Evolutionary conservation across 1,284 basidiomycete genomes (phyloP).

Genomic region (Ceraceosorus bombacis): DNA sequence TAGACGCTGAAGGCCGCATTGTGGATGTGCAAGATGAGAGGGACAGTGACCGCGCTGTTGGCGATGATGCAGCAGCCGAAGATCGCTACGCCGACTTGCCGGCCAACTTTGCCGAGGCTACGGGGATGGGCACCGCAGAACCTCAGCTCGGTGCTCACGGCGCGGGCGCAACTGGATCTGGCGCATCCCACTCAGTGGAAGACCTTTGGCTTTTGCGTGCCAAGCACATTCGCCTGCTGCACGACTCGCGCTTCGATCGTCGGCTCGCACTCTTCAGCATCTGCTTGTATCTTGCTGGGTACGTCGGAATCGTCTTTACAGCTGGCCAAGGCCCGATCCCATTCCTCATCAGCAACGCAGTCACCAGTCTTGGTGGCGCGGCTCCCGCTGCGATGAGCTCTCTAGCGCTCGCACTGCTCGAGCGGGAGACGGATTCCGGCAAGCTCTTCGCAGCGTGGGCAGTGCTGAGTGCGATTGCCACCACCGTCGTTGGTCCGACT

Average conservation of each 20-base stretch:
- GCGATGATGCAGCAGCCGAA: background rate
- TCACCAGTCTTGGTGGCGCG: slow-evolving; percentile 13
- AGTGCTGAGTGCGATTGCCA: slow-evolving; percentile 34
- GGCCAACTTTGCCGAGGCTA: no score
- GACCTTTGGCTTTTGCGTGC: slow-evolving; percentile 41
- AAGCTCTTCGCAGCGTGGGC: slow-evolving; percentile 46
- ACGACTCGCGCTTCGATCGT: slow-evolving; percentile 44
- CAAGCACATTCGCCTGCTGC: slow-evolving; percentile 41
- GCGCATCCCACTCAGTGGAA: slow-evolving; percentile 16
- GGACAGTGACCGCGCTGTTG: background rate
- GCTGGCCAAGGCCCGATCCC: slow-evolving; percentile 8
- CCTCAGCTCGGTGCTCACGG: background rate
- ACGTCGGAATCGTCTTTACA: slow-evolving; percentile 11
- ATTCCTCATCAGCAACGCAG: slow-evolving; percentile 7
- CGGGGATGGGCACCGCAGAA: no score
- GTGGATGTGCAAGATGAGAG: background rate
- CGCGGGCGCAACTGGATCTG: background rate
- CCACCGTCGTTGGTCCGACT: slow-evolving; percentile 38
- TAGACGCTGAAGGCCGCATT: no score
- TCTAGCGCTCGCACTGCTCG: slow-evolving; percentile 38
- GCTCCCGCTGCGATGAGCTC: slow-evolving; percentile 38
- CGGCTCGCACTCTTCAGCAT: slow-evolving; percentile 17
- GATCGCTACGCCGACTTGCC: background rate
- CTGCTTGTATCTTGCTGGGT: slow-evolving; percentile 9
- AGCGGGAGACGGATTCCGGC: slow-evolving; percentile 32